A percentile compares a stretch with the other conserved stretches of the same genome.
Evolutionary conservation across 2,329 filamentous ascomycete genomes (phyloP).

Genomic region (Fusarium circinatum): DNA sequence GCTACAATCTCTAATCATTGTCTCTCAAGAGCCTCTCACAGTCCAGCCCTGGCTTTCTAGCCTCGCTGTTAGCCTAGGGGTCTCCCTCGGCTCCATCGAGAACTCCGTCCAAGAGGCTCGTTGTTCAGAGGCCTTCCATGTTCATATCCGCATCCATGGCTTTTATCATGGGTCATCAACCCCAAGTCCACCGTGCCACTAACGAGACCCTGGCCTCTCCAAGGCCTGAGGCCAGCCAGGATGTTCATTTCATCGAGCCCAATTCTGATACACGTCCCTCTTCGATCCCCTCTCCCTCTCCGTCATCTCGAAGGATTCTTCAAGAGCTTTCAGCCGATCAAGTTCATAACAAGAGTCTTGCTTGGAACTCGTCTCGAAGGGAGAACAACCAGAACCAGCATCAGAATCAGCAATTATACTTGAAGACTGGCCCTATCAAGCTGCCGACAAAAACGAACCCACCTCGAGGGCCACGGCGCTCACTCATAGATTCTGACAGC

Average conservation of each 20-base stretch:
- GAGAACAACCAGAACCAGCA: not conserved
- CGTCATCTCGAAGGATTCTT: slow-evolving; percentile 36
- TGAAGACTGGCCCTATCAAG: slow-evolving; percentile 27
- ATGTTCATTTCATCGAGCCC: slow-evolving; percentile 32
- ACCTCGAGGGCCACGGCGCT: slow-evolving; percentile 45
- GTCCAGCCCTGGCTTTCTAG: slow-evolving; percentile 14
- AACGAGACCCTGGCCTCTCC: slow-evolving; percentile 20
- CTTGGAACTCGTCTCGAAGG: slow-evolving; percentile 12
- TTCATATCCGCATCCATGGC: slow-evolving; percentile 16
- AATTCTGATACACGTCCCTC: slow-evolving; percentile 23
- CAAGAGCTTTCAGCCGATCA: slow-evolving; percentile 44
- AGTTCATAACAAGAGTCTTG: slow-evolving; percentile 40
- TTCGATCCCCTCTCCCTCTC: slow-evolving; percentile 33
- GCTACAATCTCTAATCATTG: slow-evolving; percentile 29
- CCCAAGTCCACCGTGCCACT: slow-evolving; percentile 35
- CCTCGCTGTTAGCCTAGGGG: slow-evolving; percentile 13
- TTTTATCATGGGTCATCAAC: slow-evolving; percentile 32
- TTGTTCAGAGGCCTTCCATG: not conserved
- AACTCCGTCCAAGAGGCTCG: not conserved
- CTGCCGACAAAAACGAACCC: slow-evolving; percentile 12
- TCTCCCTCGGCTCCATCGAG: slow-evolving; percentile 20
- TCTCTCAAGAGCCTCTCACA: slow-evolving; percentile 32
- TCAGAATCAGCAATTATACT: not conserved
- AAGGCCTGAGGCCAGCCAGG: slow-evolving; percentile 22
- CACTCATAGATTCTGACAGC: slow-evolving; percentile 45